Evolutionary conservation across 352 stramenopile genomes (phyloP).

Genomic region (Globisporangium abappressorium): DNA sequence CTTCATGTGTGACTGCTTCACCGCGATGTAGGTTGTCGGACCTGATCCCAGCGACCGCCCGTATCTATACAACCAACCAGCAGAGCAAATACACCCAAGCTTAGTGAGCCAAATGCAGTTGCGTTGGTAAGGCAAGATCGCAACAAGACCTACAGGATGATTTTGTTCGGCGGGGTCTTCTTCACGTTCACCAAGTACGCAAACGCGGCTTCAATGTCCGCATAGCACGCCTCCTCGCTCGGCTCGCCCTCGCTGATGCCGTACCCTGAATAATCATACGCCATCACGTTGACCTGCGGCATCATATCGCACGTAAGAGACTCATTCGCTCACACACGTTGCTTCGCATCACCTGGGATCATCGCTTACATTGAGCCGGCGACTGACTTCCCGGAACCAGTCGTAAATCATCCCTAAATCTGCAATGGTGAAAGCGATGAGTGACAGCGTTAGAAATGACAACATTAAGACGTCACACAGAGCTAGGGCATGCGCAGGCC

Average conservation of each 20-base stretch:
- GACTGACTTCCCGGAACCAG: slow-evolving; percentile 94
- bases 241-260: slow-evolving; percentile 93
- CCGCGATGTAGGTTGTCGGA: slow-evolving; percentile 95
- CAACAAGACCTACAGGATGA: slow-evolving; percentile 90
- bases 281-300: slow-evolving; percentile 80
- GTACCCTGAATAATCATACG: slow-evolving; percentile 97
- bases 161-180: slow-evolving; percentile 88
- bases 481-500: neutral
- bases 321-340: too few species aligned
- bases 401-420: slow-evolving; percentile 98
- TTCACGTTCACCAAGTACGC: slow-evolving; percentile 93
- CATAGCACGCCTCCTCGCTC: slow-evolving; percentile 93
- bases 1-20: slow-evolving; percentile 88
- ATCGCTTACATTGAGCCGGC: slow-evolving; percentile 52
- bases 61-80: slow-evolving; percentile 46
- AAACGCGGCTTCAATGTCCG: slow-evolving; percentile 95
- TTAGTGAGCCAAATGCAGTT: neutral
- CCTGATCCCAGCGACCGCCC: slow-evolving; percentile 91
- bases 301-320: neutral
- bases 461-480: neutral
- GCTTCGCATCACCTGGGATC: too few species aligned
- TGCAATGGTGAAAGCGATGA: slow-evolving; percentile 15
- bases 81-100: neutral
- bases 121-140: slow-evolving; percentile 7
- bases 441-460: neutral